Conservation (phyloP, 352 stramenopile genomes). For the Pythium insidiosum region DNA sequence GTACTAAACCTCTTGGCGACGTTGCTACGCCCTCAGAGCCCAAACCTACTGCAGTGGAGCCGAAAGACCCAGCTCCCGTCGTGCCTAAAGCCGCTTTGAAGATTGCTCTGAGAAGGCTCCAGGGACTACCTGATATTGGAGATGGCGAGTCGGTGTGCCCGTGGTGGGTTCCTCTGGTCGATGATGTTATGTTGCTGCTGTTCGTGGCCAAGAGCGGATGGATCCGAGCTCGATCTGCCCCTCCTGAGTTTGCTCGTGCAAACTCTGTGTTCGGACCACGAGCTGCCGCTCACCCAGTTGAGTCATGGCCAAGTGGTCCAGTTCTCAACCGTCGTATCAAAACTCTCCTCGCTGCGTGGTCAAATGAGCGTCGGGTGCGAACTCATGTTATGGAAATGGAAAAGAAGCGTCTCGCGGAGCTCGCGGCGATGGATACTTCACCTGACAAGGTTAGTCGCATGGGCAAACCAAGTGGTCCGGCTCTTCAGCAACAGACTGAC, state of each 20-base stretch:
- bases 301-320: conserved; percentile 38
- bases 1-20: no score
- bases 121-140: conserved; percentile 26
- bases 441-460: no score
- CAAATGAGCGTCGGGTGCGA: conserved; percentile 13
- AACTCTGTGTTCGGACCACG: conserved; percentile 53
- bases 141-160: conserved; percentile 25
- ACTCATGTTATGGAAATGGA: no score
- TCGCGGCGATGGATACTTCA: no score
- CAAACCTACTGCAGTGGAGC: no score
- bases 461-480: no score
- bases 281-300: conserved; percentile 12
- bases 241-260: conserved; percentile 26
- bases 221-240: conserved; percentile 38
- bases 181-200: conserved; percentile 69
- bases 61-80: no score
- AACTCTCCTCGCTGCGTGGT: conserved; percentile 42
- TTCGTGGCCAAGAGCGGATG: conserved; percentile 65
- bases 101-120: conserved; percentile 33
- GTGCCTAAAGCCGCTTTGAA: no score
- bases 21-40: no score
- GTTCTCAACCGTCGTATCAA: conserved; percentile 48
- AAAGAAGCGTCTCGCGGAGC: no score
- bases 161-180: conserved; percentile 74
- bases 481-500: no score